Conservation (phyloP, 2,329 filamentous ascomycete species). For the Zymoseptoria brevis region DNA sequence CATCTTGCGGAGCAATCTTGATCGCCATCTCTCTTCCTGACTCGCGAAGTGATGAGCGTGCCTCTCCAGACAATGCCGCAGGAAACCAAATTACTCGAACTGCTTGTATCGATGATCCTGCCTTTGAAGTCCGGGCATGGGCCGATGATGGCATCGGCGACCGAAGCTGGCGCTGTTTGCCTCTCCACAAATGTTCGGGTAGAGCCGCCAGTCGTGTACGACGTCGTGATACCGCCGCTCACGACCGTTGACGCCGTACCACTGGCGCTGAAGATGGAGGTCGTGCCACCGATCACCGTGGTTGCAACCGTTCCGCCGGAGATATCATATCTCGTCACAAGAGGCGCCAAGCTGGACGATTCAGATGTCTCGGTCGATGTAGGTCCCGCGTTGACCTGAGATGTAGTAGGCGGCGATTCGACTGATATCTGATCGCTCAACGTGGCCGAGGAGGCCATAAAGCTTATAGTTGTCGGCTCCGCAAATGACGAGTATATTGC, state of each 20-base stretch:
- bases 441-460: background rate
- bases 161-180: background rate
- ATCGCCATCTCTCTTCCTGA: background rate
- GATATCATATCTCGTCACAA: constrained; percentile 1
- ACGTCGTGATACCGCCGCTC: background rate
- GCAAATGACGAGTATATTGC: background rate
- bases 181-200: constrained; percentile 1
- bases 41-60: background rate
- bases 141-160: constrained; percentile 1
- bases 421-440: background rate
- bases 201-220: background rate
- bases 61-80: constrained; percentile 1
- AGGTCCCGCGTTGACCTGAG: background rate
- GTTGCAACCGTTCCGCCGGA: background rate
- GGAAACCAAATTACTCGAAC: background rate
- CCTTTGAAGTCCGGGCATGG: constrained; percentile 1
- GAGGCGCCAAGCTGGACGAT: background rate
- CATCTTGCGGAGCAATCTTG: background rate
- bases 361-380: background rate
- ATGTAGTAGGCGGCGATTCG: background rate
- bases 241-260: background rate
- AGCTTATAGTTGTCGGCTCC: background rate
- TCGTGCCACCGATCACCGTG: background rate
- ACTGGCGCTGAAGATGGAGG: background rate
- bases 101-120: background rate